These are phyloP conservation scores for Thalassiosira profunda DNA, from an alignment of 108 stramenopile species.

Conservation along the genomic window DNA sequence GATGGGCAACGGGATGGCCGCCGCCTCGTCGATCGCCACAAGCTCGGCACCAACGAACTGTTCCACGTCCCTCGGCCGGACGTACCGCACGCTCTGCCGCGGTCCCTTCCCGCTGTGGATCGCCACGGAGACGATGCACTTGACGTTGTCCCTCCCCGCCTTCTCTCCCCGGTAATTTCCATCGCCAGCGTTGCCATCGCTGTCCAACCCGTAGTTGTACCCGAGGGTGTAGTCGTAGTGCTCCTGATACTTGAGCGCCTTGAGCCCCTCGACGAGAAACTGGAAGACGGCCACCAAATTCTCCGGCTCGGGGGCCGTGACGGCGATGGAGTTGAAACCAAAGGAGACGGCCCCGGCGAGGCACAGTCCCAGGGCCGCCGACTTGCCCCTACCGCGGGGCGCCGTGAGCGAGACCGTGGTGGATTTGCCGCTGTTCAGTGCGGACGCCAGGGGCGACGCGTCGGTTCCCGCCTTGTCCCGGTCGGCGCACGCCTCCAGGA, in stretches of 20 bases:
- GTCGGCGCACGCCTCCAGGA: constrained; percentile 95
- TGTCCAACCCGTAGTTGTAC: constrained; percentile 65
- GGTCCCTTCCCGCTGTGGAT: constrained; percentile 64
- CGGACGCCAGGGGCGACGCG: constrained; percentile 18
- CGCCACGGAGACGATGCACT: constrained; percentile 89
- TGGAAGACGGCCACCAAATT: constrained; percentile 98
- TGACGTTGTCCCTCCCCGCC: constrained; percentile 79
- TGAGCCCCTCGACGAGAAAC: constrained; percentile 94
- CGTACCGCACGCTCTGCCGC: constrained; percentile 95
- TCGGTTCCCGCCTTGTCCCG: constrained; percentile 44
- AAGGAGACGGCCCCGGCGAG: constrained; percentile 96
- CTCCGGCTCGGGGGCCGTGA: constrained; percentile 98
- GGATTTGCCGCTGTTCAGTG: constrained; percentile 12
- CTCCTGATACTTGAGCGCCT: constrained; percentile 96
- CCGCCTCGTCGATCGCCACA: constrained; percentile 99
- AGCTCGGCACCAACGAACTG: constrained; percentile 96
- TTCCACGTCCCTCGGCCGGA: constrained; percentile 84
- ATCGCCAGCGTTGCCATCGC: neutral
- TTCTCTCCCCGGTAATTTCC: constrained; percentile 38
- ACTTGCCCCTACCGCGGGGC: constrained; percentile 97
- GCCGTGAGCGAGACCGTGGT: constrained; percentile 87
- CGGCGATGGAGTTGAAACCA: constrained; percentile 94
- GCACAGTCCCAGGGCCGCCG: constrained; percentile 98
- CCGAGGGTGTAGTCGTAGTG: constrained; percentile 95
- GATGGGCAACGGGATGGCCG: constrained; percentile 98